Evolutionary conservation across 2,329 filamentous ascomycete genomes (phyloP), one percentile per base, ranked within the genome.

Genomic region (Colletotrichum simmondsii): DNA sequence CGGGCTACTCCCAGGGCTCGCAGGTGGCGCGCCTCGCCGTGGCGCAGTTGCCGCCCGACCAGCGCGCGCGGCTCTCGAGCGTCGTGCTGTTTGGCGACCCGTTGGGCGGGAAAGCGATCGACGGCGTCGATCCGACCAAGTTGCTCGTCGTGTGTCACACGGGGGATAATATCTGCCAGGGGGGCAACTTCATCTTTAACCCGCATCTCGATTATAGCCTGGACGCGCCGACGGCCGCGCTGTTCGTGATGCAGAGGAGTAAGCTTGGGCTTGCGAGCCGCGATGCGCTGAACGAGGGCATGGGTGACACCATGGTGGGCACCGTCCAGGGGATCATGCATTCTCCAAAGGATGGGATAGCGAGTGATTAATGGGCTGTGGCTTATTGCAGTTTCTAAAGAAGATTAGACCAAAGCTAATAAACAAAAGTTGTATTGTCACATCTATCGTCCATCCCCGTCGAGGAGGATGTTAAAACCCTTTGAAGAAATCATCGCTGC

Each of bases 41-140:
- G 10, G 69, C 72, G 19, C 70, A 74, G 30, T 75, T 81, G 14
- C 74, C 75, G 37, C 66, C 74, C 49, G 67, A 72, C 5, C 72
- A 74, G 62, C 64, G 54, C 32, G 52, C 68, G 28, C 66, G 64
- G 12, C 77, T 78, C 74, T 74, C 76, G 28, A 78, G 79, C 61
- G 77, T 78, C n/a, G 78, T 81, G 22, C 75, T 80, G 68, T 81
- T 81, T 30, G 80, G 80, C 22, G 80, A 81, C 61, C 80, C 68
- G 6, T 42, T 68, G 8, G 65, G 78, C 3, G 72, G 76, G n/a
- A 56, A 67, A 22, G 54, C 77, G 11, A 63, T 80, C 14, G 37
- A 72, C 42, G 78, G 77, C 22, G 73, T 79, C 53, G 76, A 76
- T 24, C 11, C 72, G 14, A 74, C 68, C 11, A 73, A 73, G 30